Base-by-base conservation (phyloP, 768 basidiomycete genomes). In the Boletus speciosus region DNA sequence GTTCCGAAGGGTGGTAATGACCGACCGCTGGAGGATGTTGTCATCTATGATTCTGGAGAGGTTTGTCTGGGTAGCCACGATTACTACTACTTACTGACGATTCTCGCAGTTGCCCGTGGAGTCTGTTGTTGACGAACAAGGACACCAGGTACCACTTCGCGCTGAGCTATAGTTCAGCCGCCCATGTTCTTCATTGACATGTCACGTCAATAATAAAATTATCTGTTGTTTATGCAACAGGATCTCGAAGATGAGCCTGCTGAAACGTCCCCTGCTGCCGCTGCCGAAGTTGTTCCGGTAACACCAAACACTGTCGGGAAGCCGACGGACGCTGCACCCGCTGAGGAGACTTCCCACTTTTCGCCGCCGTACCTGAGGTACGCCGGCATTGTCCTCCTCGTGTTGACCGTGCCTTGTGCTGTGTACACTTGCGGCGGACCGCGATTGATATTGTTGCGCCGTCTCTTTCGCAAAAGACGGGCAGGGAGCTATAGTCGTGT, bases 91-190 rank as follows among this genome's bases (percentile, higher is more conserved):
- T 41, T 38, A n/a, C 49, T 52, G 35, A 67, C 23, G 37, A 11
- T 23, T 47, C 50, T 19, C 55, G 14, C 52, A 86, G 85, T 73
- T 89, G 25, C 71, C 69, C 14, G 59, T 85, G 31, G 84, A 87
- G 53, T 50, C 75, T 35, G 77, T 70, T 43, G 70, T 77, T 47
- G 87, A 88, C 57, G 73, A 72, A 51, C 80, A 87, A 51, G 89
- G 85, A 68, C 86, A 90, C 57, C 78, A 96, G 91, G 92, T 96
- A 84, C 95, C 93, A 74, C 73, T 90, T 65, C 93, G 84, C 68
- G 88, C 82, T 82, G 96, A 98, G 84, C 93, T 98, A 70, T 98
- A 66, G 86, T 72, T 66, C 67, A 66, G 76, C 75, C 71, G 66
- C 62, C 53, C 34, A 51, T 68, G 57, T 67, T 64, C 40, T 58